Evolutionary conservation across 345 rosid species (phyloP), one percentile per base, ranked within the genome.

Genomic region (Gossypioides kirkii): DNA sequence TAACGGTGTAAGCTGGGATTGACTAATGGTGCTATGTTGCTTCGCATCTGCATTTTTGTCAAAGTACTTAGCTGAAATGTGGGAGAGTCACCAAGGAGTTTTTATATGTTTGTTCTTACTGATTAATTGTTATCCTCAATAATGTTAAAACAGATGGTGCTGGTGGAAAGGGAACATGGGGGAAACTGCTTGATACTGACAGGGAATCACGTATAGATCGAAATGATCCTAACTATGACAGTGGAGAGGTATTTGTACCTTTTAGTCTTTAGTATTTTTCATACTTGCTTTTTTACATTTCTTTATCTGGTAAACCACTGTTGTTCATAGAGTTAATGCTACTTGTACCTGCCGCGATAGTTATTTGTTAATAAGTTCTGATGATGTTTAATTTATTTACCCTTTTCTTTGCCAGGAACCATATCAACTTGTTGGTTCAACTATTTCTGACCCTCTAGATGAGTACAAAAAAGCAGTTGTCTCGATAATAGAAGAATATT

Each of bases 101-200:
- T 3, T 64, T 25, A n/a, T 42, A 8, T 64, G 4, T 42, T 42
- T 43, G 11, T 20, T 53, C 60, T 38, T 70, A n/a, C 47, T 54
- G 14, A 17, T 23, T 60, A 43, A 2, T 12, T 66, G 20, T 76
- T 73, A 11, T 76, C 46, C 18, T 46, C 46, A 53, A 56, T 75
- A 26, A 52, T 82, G 70, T 56, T 74, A 11, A 47, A 77, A 55
- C 80, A 95, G 98, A 95, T 69, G 99, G 98, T 69, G 99, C 81
- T 74, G 97, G 98, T 43, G 99, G 99, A 16, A 92, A 92, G 81
- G 98, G 98, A 47, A 89, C 98, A n/a, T 92, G 97, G 98, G 99
- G 98, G 14, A 95, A 91, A 82, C 87, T 95, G 71, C 90, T 95
- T 43, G 99, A 92, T 77, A 90, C 91, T 11, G 97, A 87, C 73